Evolutionary conservation across 768 basidiomycete species (phyloP), one percentile per base, ranked within the genome.

Genomic region (Nidularia sp.): DNA sequence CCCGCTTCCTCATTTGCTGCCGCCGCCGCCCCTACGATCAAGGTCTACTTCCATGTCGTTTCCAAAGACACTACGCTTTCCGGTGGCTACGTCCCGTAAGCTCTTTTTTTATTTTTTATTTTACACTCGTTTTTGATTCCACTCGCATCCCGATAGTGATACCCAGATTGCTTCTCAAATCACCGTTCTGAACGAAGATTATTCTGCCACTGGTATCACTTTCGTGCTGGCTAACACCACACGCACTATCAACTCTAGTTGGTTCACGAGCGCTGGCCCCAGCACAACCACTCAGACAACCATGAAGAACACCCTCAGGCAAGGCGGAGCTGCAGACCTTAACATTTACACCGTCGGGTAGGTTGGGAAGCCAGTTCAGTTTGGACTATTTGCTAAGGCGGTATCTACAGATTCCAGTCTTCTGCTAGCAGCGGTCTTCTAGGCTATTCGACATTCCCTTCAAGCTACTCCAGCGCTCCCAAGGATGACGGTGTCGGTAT

Each of bases 381-480:
- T 7, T 32, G 18, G 34, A 39, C 52, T 15, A 45, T 35, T 2
- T 34, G 55, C 4, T 53, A 15, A 49, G n/a, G 39, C 48, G 29
- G 44, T 15, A 52, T 22, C 6, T 34, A n/a, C 31, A 71, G 75
- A 45, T 73, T 76, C 65, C 57, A 49, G 25, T 66, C 65, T 45
- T 73, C 69, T 13, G 58, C 66, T 25, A 73, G 65, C 50, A 59
- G 61, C 29, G 75, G 77, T 35, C 72, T 82, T 12, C 69, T 84
- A 15, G 78, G 79, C 29, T 81, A 82, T 57, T 64, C 79, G 1
- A 80, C 79, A 32, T 81, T 79, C 71, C 81, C 80, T 12, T 69
- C 60, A 1, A 57, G 62, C 52, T 81, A 77, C 60, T 32, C 58
- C 6, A n/a, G 57, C 32, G 64, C 60, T 41, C 74, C 76, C 4